Evolutionary conservation across 805 yeast species (phyloP).

Genomic region (Candida xiaguanensis): DNA sequence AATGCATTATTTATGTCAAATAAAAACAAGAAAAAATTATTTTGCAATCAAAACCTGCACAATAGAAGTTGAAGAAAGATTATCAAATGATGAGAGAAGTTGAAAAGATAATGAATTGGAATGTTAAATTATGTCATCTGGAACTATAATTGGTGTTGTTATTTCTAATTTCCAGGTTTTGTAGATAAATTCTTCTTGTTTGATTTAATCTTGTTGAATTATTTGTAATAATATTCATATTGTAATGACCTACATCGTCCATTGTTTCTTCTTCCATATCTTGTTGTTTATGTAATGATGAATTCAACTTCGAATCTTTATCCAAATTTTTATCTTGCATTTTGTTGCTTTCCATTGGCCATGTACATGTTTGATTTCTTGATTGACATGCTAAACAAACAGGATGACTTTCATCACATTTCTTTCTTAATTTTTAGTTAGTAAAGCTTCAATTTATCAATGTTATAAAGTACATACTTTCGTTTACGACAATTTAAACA

Average conservation of each 20-base stretch:
- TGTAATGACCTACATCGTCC: conserved; percentile 7
- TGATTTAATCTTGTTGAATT: not conserved
- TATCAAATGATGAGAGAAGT: no score
- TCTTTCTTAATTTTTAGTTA: conserved; percentile 1
- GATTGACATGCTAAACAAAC: conserved; percentile 3
- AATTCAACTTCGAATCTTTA: no score
- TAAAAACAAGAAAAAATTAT: not conserved
- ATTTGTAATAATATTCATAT: conserved; percentile 2
- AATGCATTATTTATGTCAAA: conserved; percentile 29
- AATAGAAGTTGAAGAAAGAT: not conserved
- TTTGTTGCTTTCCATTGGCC: no score
- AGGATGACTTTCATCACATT: conserved; percentile 2
- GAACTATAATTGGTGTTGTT: no score
- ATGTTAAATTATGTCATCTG: no score
- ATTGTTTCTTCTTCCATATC: conserved; percentile 4
- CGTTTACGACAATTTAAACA: conserved; percentile 6
- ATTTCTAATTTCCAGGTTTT: no score
- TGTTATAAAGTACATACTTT: conserved; percentile 2
- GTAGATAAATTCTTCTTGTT: not conserved
- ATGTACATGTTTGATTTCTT: conserved; percentile 3
- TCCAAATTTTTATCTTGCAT: no score
- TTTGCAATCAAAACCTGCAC: not conserved
- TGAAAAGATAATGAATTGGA: no score
- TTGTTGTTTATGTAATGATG: no score
- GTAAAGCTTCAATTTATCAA: not conserved